Evolutionary conservation across 192 early-diverging fungal genomes (phyloP), one percentile per base, ranked within the genome.

Genomic region (Diversispora eburnea): DNA sequence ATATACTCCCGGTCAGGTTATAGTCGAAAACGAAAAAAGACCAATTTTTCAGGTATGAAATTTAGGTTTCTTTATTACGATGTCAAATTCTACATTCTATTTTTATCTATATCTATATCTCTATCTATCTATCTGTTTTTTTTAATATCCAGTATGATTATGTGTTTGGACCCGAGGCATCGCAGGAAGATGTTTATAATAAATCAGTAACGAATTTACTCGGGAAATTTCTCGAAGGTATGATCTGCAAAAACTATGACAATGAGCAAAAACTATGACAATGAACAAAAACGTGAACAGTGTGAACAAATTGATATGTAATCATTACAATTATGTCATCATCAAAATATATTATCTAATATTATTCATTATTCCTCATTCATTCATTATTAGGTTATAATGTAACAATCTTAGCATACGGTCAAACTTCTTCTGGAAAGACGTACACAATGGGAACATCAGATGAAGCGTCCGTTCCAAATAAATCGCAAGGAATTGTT

Each of bases 381-480:
- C 47, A 17, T 61, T 49, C 41, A 3, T 3, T 33, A 33, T 66
- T 51, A 83, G 96, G 96, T 19, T 95, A 94, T 76, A 98, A 98
- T 83, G 93, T 91, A 33, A 98, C 97, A 0, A 90, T 99, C 48
- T 84, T 99, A 59, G 97, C 97, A 49, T 92, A 92, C 81, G 92
- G 93, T 19, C 93, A 98, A 84, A 97, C 95, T 3, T 95, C 94
- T 20, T 91, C 90, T 3, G 97, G 97, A 68, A 98, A 98, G 81
- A 97, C 97, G 3, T 91, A 90, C 76, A 98, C 94, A 9, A 98
- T 98, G 96, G 94, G 95, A 59, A 95, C 95, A 17, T 88, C 85
- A 17, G 68, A 52, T 39, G 45, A 69, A 52, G 43, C 73, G 7
- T 46, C 75, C 22, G 73, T 79, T 64, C 54, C 82, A 61, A 62